Conservation (phyloP, 1,284 basidiomycete genomes). For the Microbotryum lychnidis-dioicae region DNA sequence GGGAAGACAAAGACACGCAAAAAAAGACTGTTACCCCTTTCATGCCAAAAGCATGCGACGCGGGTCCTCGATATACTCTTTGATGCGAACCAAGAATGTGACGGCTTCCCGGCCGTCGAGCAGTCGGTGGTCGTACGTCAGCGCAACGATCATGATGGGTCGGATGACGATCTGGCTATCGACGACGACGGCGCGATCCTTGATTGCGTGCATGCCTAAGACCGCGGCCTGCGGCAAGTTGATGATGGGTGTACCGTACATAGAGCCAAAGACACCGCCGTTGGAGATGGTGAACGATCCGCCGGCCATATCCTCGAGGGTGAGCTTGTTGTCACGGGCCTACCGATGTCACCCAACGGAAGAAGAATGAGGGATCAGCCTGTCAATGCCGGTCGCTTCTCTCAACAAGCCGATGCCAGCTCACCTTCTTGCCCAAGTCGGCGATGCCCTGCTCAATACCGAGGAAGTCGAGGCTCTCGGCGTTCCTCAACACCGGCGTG, state of each 20-base stretch:
- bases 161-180: constrained; percentile 90
- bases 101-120: constrained; percentile 94
- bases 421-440: constrained; percentile 77
- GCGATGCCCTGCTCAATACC: constrained; percentile 91
- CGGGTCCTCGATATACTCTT: constrained; percentile 62
- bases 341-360: constrained; percentile 35
- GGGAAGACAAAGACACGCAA: no score
- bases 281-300: constrained; percentile 99
- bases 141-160: constrained; percentile 75
- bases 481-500: constrained; percentile 90
- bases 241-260: constrained; percentile 89
- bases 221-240: constrained; percentile 94
- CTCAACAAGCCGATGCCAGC: constrained; percentile 19
- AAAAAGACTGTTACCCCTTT: no score
- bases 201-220: constrained; percentile 93
- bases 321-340: constrained; percentile 89
- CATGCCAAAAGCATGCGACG: constrained; percentile 35
- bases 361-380: background rate
- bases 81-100: constrained; percentile 82
- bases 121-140: constrained; percentile 74
- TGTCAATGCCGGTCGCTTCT: no score
- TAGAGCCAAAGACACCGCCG: constrained; percentile 94
- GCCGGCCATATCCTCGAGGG: constrained; percentile 76
- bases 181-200: constrained; percentile 86
- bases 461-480: constrained; percentile 75